Base-by-base conservation (phyloP, 352 stramenopile genomes). In the Globisporangium spiculum region DNA sequence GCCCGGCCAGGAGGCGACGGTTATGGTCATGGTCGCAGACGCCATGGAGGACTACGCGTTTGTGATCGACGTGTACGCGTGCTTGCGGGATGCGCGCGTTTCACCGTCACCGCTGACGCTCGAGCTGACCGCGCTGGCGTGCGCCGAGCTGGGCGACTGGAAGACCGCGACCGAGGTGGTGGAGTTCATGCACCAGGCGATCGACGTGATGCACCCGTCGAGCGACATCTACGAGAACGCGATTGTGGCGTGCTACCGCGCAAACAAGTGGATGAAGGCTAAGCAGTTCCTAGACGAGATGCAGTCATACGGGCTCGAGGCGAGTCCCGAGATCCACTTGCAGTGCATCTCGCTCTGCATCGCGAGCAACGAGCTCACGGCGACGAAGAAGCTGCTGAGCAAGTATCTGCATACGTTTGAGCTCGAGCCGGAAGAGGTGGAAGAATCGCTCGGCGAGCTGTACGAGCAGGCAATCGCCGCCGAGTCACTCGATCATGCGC, bases 11-110 rank as follows among this genome's bases (percentile, higher is more conserved):
- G 86, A 93, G 41, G 81, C 85, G 16, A 88, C 83, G 18, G 83
- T 93, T 20, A 88, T 93, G 80, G 80, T 84, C 67, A 93, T 93
- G 85, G 79, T 92, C 24, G 82, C 83, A 1, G 75, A 91, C 60
- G 81, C 80, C 9, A 77, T 87, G 67, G 59, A 89, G 34, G 78
- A 91, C 69, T 67, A 66, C 16, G 52, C 70, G 32, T 89, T 92
- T 46, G 79, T 89, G 3, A 63, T 90, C 48, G 62, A 82, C 24
- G 83, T 92, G 59, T 93, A 93, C 67, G 68, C 67, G 65, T 77
- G 73, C 63, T 69, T 91, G 22, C 79, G 85, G 1, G 72, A 84
- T n/a, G 79, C 73, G 12, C 69, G 74, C 34, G 85, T 93, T 32
- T 73, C 78, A 4, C 81, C 83, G 50, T 92, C 85, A 48, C 85